Conservation (phyloP, 2,329 filamentous ascomycete species). For the Trichoderma brevicompactum region DNA sequence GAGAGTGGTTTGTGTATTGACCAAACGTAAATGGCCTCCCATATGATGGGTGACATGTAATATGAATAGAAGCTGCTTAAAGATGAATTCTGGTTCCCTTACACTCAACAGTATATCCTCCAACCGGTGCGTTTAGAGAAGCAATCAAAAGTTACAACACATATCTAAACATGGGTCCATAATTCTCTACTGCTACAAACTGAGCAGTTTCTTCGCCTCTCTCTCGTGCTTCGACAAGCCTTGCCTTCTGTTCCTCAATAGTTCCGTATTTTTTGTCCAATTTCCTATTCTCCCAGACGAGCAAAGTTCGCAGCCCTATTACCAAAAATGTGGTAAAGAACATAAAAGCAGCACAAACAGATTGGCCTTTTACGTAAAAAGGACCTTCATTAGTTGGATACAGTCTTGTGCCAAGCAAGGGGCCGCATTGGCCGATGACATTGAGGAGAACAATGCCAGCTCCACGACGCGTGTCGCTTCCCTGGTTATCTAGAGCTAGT, state of each 20-base stretch:
- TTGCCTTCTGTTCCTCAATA: slow-evolving; percentile 22
- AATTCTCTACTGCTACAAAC: slow-evolving; percentile 32
- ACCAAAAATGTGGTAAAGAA: slow-evolving; percentile 32
- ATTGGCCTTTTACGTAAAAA: slow-evolving; percentile 49
- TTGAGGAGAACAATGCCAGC: slow-evolving; percentile 77
- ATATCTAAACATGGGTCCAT: slow-evolving; percentile 34
- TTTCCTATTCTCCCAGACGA: slow-evolving; percentile 33
- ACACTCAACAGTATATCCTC: too few relatives aligned
- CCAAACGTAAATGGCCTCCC: too few relatives aligned
- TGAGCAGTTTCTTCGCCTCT: slow-evolving; percentile 15
- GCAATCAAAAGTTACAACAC: slow-evolving; percentile 27
- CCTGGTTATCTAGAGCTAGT: slow-evolving; percentile 70
- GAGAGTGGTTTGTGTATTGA: too few relatives aligned
- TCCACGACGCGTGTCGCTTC: slow-evolving; percentile 66
- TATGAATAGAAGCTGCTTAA: too few relatives aligned
- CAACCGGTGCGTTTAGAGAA: too few relatives aligned
- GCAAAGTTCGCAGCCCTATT: slow-evolving; percentile 24
- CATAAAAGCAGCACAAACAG: slow-evolving; percentile 34
- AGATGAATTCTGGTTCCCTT: too few relatives aligned
- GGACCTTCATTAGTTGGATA: slow-evolving; percentile 61
- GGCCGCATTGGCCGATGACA: slow-evolving; percentile 74
- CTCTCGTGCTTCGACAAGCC: not conserved
- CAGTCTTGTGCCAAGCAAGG: slow-evolving; percentile 63
- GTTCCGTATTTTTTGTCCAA: slow-evolving; percentile 28
- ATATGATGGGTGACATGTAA: too few relatives aligned